Base-by-base conservation (phyloP, 495 filamentous ascomycete genomes). In the Pyronema omphalodes region DNA sequence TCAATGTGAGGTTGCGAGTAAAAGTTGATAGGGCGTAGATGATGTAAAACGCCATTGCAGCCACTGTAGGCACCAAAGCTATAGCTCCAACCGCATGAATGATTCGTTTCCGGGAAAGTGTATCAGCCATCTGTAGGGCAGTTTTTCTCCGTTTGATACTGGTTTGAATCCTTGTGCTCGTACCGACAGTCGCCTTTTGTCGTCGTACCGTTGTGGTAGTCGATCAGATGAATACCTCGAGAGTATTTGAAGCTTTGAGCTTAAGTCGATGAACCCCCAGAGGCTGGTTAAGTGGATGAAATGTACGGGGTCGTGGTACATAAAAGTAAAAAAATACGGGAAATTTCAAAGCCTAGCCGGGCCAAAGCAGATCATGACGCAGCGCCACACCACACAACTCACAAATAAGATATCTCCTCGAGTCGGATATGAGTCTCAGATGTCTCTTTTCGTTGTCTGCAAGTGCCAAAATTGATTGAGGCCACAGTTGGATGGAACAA, bases 351-450 rank as follows among this genome's bases (percentile, higher is more conserved):
- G 17, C 23, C 44, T 15, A 19, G 23, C 44, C 14, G 12, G 11
- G 44, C 44, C 18, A 17, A 47, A 47, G 44, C n/a, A 23, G 44
- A 47, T 14, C 44, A 47, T 47, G 44, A 47, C 44, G 44, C 18
- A 29, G 23, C 23, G 23, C 23, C 23, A 29, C 23, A 29, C 23
- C 5, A 29, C 23, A 29, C 1, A 29, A 29, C 23, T 29, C 23
- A 29, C 23, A 5, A 29, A 29, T 5, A 29, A 29, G 1, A 29
- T 29, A 29, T 29, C 23, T 29, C 23, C 23, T 29, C 23, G 23
- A 29, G 23, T 29, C 23, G 23, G 23, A 29, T 29, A 5, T 1
- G 23, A 5, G 23, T 29, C 23, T 29, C 23, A 29, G 23, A 29
- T 29, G 23, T 29, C 23, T 29, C 23, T 29, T 29, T 29, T 29